Base-by-base conservation (phyloP, 345 rosid species). In the Eucalyptus cloeziana region DNA sequence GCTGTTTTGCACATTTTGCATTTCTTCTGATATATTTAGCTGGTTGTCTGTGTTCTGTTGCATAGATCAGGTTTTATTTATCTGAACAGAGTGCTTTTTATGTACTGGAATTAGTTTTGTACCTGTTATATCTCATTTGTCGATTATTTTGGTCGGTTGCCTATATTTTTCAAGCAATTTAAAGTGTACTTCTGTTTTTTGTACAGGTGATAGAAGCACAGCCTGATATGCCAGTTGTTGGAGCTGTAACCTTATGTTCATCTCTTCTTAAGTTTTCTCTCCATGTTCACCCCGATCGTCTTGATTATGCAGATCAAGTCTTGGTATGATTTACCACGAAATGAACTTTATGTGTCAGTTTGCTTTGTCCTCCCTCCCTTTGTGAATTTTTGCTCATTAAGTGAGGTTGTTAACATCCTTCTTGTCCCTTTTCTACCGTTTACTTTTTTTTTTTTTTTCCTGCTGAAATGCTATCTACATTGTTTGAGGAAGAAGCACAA, bases 281-380 rank as follows among this genome's bases (percentile, higher is more conserved):
- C 76, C 98, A 97, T 92, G 99, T 98, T 89, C 99, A 98, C 90
- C 99, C 99, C 51, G 99, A 98, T 88, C 97, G 99, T 87, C 96
- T 98, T 89, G 99, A 98, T 92, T 97, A 98, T 93, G 99, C 99
- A 24, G 99, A 98, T 92, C 98, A 98, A 98, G 99, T 97, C 60
- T 91, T 97, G 99, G 99, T 96, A 96, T 92, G 69, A 33, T 54
- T 40, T 86, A 60, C 83, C 14, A 43, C 7, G 15, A 76, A 40
- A 40, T 76, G 47, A 76, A 76, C 83, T 76, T 71, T 76, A 76
- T 40, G 83, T 44, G 24, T 76, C 83, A 40, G 47, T 76, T 76
- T 76, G 83, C 83, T 76, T 76, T 76, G 47, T 76, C 83, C 83
- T 21, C 83, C 47, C 27, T 76, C 47, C 47, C 15, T 76, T 37